These are phyloP conservation scores for Boletus patriciae DNA, from an alignment of 768 basidiomycete genomes.

Conservation along the genomic window DNA sequence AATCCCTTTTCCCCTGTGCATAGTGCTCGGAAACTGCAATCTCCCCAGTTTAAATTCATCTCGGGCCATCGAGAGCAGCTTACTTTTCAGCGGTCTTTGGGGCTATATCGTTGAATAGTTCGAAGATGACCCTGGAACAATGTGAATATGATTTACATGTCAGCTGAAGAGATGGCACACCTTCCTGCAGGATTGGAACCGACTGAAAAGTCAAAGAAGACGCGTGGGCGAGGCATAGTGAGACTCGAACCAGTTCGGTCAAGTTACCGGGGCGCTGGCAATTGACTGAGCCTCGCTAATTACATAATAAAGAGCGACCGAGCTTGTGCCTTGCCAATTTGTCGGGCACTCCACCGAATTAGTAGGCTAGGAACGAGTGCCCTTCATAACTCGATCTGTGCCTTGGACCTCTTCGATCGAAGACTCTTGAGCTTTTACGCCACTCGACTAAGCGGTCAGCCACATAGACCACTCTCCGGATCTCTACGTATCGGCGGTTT, in stretches of 20 bases:
- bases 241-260: not conserved
- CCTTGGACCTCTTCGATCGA: no score
- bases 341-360: not conserved
- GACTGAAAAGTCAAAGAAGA: conserved; percentile 67
- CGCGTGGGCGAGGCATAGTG: conserved; percentile 55
- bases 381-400: no score
- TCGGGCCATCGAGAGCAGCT: conserved; percentile 14
- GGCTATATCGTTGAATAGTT: conserved; percentile 68
- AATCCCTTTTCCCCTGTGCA: conserved; percentile 86
- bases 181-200: conserved; percentile 54
- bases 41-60: conserved; percentile 9
- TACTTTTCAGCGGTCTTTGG: conserved; percentile 86
- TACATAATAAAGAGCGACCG: conserved; percentile 13
- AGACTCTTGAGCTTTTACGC: no score
- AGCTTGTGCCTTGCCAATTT: not conserved
- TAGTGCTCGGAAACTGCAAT: conserved; percentile 72
- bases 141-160: conserved; percentile 10
- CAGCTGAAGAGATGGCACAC: conserved; percentile 32
- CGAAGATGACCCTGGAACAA: conserved; percentile 60
- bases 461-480: no score
- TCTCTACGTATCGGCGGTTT: no score
- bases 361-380: not conserved
- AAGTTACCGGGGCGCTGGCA: not conserved
- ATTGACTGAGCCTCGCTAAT: not conserved
- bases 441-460: no score